phyloP scores from a whole-genome alignment of 73 alveolate genomes.

The Loxodes magnus region DNA sequence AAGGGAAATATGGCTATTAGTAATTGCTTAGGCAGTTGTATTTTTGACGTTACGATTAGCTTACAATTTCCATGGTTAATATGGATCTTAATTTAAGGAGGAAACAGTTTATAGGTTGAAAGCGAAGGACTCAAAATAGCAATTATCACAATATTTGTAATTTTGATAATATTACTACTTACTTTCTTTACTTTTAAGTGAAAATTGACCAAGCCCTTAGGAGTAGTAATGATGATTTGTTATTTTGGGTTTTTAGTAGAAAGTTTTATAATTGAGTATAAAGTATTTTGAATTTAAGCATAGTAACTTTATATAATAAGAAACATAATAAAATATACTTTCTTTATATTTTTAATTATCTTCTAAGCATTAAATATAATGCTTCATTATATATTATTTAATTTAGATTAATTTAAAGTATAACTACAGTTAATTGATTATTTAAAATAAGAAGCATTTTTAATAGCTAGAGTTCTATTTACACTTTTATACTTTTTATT shows the following conservation, averaged over 20 bases:
- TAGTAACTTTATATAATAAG: too few relatives aligned
- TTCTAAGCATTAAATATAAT: too few relatives aligned
- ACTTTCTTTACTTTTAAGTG: conserved; percentile 7
- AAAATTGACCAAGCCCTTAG: background rate
- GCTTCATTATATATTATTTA: too few relatives aligned
- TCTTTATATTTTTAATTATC: too few relatives aligned
- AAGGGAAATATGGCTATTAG: background rate
- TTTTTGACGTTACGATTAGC: background rate
- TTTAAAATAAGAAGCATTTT: too few relatives aligned
- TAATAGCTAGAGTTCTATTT: too few relatives aligned
- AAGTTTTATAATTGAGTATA: conserved; percentile 6
- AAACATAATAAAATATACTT: too few relatives aligned
- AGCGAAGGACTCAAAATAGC: background rate
- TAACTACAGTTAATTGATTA: too few relatives aligned
- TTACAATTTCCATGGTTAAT: conserved; percentile 13
- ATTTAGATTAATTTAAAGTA: too few relatives aligned
- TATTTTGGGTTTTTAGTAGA: background rate
- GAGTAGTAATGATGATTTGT: conserved; percentile 5
- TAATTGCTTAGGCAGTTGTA: background rate
- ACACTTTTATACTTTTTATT: too few relatives aligned
- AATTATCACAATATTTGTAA: background rate
- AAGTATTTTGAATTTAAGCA: too few relatives aligned
- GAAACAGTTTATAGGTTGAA: background rate
- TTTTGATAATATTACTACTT: background rate
- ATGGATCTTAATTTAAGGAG: too few relatives aligned